Base-by-base conservation (phyloP, 768 basidiomycete genomes). In the Pulveroboletus frians region DNA sequence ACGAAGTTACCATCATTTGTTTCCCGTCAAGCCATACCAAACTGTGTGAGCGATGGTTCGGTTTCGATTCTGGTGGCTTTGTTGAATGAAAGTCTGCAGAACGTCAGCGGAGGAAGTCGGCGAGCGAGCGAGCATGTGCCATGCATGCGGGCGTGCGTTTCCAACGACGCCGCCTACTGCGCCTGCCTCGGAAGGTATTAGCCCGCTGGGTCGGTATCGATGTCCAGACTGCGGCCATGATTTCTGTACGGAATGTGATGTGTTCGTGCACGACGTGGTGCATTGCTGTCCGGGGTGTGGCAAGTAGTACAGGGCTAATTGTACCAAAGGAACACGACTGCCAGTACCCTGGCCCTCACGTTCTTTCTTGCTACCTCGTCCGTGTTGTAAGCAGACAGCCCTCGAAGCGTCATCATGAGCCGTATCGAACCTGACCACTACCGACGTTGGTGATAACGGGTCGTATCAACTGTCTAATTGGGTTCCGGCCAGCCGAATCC, bases 181-280 rank as follows among this genome's bases (percentile, higher is more conserved):
- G 14, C 63, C 69, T 20, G 69, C 72, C 5, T 64, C 67, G 29
- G 76, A 93, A 47, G 92, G 88, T 1, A 73, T 95, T 56, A 93
- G 89, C 56, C 82, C 89, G 1, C 72, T 89, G 6, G 89, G 92
- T 15, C 77, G 95, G 30, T 99, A 98, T 66, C 78, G 83, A 45
- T 97, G 96, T 68, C 84, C 85, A 3, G 86, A 88, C 20, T 98
- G 96, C 70, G 59, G 67, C 3, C 72, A 87, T 43, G 86, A 96
- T 63, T 99, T 97, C 62, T 98, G 96, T 64, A 78, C 84, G 21
- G 94, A 98, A 42, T 99, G 96, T 64, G 96, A 99, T 70, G 79
- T 95, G 17, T 96, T 97, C 62, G 84, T 97, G 5, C 96, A 98
- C 59, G 91, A 95, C 53, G 92, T 92, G 18, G 74, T 97, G 17